A percentile compares a stretch with the other conserved stretches of the same genome.
phyloP scores from a whole-genome alignment of 148 eudicot species.

The Bassia scoparia region DNA sequence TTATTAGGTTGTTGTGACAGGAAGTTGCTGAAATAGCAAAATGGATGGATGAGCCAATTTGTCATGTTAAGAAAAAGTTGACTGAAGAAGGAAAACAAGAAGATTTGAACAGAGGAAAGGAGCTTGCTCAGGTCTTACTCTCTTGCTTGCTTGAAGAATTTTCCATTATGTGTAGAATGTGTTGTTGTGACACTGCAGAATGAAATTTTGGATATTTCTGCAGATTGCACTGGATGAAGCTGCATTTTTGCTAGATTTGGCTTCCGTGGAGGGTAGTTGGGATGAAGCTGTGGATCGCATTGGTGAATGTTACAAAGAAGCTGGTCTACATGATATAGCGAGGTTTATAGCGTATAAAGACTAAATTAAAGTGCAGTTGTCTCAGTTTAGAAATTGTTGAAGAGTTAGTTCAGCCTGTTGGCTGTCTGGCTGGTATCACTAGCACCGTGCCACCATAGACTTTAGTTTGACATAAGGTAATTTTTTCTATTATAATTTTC shows the following conservation, averaged over 20 bases:
- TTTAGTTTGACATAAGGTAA: conserved; percentile 11
- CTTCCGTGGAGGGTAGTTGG: conserved; percentile 89
- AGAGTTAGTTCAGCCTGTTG: background rate
- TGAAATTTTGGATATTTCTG: conserved; percentile 12
- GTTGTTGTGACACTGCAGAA: background rate
- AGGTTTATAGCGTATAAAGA: conserved; percentile 63
- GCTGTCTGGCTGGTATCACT: conserved; percentile 11
- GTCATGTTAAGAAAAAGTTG: conserved; percentile 74
- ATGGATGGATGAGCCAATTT: conserved; percentile 96
- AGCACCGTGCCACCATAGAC: background rate
- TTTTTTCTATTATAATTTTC: background rate
- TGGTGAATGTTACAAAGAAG: conserved; percentile 73
- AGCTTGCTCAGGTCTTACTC: conserved; percentile 66
- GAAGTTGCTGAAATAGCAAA: conserved; percentile 85
- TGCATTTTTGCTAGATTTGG: conserved; percentile 89
- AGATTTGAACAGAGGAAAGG: conserved; percentile 84
- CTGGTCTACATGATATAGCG: conserved; percentile 68
- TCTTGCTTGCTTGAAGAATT: background rate
- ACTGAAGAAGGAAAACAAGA: conserved; percentile 71
- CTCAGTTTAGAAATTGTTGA: background rate
- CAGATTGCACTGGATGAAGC: conserved; percentile 94
- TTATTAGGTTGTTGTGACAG: conserved; percentile 33
- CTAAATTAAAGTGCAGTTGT: conserved; percentile 24
- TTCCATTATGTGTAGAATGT: background rate
- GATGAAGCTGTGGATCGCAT: conserved; percentile 56